Evolutionary conservation across 768 basidiomycete species (phyloP), one percentile per base, ranked within the genome.

Genomic region (Symmetrospora coprosmae): DNA sequence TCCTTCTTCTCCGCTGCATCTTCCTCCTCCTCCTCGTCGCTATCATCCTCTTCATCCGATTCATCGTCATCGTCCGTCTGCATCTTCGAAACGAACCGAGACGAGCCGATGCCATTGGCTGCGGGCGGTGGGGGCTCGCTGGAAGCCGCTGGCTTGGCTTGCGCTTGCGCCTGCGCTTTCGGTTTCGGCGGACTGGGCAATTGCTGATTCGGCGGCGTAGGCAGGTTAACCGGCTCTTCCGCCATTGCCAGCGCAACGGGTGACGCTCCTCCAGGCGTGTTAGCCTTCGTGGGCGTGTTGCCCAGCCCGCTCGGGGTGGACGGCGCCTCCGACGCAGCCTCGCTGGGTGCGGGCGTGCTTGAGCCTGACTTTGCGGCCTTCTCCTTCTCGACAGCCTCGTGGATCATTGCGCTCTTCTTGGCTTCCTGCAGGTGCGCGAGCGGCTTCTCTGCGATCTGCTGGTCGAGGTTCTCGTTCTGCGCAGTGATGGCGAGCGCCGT

Each of bases 371-470:
- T 21, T 6, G 14, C 25, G 8, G 23, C 27, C 39, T 58, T 38
- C 19, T 30, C 33, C 16, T 58, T 28, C 8, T 50, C 49, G 23
- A 50, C 3, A 16, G 49, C 19, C 4, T 63, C n/a, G 28, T 66
- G 63, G 64, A 91, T 85, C 31, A 83, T 83, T 68, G 89, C 87
- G 19, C 90, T 76, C 7, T 82, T 82, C 49, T 85, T n/a, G n/a
- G n/a, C 76, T 5, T 81, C 80, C 61, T 89, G 88, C 23, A 51
- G 58, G 65, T 79, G 78, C 23, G 80, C 78, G 28, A 87, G 71
- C 71, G 86, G 78, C 28, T 78, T 80, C 16, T 71, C 71, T 7
- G 63, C 65, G 30, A 69, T 64, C 34, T 67, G 63, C 6, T 65
- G 55, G 31, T 63, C 50, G 27, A 69, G 33, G 4, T 64, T 55